phyloP scores from a whole-genome alignment of 2,329 filamentous ascomycete genomes.

The Cercospora sojina region DNA sequence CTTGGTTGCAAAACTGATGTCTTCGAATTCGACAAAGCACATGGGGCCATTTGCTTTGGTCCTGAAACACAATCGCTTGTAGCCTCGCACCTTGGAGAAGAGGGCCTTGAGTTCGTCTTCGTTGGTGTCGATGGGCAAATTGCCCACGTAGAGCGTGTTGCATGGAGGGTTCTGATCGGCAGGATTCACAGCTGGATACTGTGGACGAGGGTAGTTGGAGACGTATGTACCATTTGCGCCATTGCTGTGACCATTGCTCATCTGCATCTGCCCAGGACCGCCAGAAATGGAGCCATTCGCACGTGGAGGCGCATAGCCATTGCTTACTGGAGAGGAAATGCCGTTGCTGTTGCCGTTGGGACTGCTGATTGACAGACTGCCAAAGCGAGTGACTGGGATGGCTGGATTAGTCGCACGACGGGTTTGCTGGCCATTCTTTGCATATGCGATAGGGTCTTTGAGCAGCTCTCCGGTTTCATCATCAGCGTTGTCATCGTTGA shows the following conservation, averaged over 20 bases:
- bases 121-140: constrained; percentile 85
- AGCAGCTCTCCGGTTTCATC: constrained; percentile 72
- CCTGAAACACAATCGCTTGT: constrained; percentile 91
- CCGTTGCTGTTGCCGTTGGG: constrained; percentile 42
- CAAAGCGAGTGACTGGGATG: constrained; percentile 67
- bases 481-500: constrained; percentile 66
- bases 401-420: constrained; percentile 70
- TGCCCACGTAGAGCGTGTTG: constrained; percentile 98
- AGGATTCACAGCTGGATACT: constrained; percentile 84
- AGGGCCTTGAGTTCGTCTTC: constrained; percentile 94
- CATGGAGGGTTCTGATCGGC: constrained; percentile 96
- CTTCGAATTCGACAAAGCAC: constrained; percentile 99
- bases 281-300: constrained; percentile 51
- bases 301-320: constrained; percentile 53
- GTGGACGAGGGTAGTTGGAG: constrained; percentile 61
- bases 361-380: constrained; percentile 70
- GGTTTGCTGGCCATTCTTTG: constrained; percentile 61
- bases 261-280: constrained; percentile 41
- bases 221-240: constrained; percentile 60
- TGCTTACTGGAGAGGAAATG: constrained; percentile 56
- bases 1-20: constrained; percentile 87
- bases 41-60: constrained; percentile 95
- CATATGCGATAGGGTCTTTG: constrained; percentile 70
- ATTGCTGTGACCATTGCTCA: constrained; percentile 36
- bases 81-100: constrained; percentile 90